Evolutionary conservation across 768 basidiomycete genomes (phyloP).

Genomic region (Suillus occidentalis): DNA sequence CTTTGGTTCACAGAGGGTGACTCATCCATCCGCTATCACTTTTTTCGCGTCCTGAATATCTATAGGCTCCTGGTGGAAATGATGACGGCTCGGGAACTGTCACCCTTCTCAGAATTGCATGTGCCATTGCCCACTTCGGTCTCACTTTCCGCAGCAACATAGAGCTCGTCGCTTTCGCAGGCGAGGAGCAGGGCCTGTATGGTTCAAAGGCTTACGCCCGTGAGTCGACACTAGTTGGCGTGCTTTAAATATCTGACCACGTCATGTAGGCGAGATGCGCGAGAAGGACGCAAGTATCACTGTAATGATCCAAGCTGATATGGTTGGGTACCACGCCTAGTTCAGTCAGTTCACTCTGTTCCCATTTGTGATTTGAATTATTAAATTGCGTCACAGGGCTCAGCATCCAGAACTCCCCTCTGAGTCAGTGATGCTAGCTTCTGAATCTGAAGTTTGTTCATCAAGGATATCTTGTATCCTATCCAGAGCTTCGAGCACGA

Average conservation of each 20-base stretch:
- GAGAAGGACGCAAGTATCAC: slow-evolving; percentile 62
- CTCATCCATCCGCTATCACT: slow-evolving; percentile 5
- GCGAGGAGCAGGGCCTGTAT: slow-evolving; percentile 87
- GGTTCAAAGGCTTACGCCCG: slow-evolving; percentile 81
- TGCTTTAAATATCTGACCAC: neutral
- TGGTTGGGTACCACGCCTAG: slow-evolving; percentile 77
- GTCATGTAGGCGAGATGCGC: slow-evolving; percentile 54
- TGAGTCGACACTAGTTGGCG: slow-evolving; percentile 37
- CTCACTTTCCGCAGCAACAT: slow-evolving; percentile 76
- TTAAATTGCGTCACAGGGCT: too few relatives aligned
- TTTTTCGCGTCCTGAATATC: neutral
- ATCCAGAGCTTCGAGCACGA: too few relatives aligned
- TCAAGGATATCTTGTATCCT: too few relatives aligned
- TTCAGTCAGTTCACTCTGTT: too few relatives aligned
- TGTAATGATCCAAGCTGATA: slow-evolving; percentile 89
- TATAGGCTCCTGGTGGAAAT: slow-evolving; percentile 49
- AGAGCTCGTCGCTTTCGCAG: slow-evolving; percentile 81
- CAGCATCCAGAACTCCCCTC: too few relatives aligned
- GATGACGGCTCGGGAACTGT: slow-evolving; percentile 67
- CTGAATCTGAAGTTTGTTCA: too few relatives aligned
- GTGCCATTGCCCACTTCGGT: slow-evolving; percentile 63
- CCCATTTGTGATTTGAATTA: too few relatives aligned
- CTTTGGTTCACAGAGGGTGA: slow-evolving; percentile 67
- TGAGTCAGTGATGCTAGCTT: too few relatives aligned
- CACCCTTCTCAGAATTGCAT: slow-evolving; percentile 79